A percentile compares a stretch with the other conserved stretches of the same genome.
Evolutionary conservation across 2,329 filamentous ascomycete genomes (phyloP).

Genomic region (Phyllosticta capitalensis): DNA sequence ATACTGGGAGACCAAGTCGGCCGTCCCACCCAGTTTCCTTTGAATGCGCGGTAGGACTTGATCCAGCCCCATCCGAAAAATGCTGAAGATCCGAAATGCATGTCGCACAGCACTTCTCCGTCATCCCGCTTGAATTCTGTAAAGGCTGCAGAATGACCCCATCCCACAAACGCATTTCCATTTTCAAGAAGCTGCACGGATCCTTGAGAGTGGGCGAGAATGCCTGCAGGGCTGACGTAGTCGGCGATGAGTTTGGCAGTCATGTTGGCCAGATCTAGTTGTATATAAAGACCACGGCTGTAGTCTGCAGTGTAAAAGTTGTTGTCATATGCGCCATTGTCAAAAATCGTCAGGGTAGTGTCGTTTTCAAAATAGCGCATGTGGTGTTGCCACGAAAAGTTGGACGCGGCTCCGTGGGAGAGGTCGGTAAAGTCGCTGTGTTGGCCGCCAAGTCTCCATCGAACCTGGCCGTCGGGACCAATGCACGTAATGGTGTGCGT

Average conservation of each 20-base stretch:
- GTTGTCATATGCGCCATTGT: slow-evolving; percentile 24
- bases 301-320: slow-evolving; percentile 29
- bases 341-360: slow-evolving; percentile 30
- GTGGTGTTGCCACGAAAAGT: slow-evolving; percentile 45
- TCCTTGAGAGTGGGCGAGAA: slow-evolving; percentile 32
- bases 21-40: slow-evolving; percentile 17
- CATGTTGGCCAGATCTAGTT: slow-evolving; percentile 30
- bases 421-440: slow-evolving; percentile 34
- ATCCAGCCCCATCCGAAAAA: slow-evolving; percentile 13
- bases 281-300: slow-evolving; percentile 29
- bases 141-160: slow-evolving; percentile 40
- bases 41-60: slow-evolving; percentile 26
- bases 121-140: slow-evolving; percentile 33
- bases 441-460: slow-evolving; percentile 45
- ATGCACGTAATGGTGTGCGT: slow-evolving; percentile 17
- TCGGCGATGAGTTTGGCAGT: slow-evolving; percentile 31
- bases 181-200: slow-evolving; percentile 33
- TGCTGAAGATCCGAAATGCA: slow-evolving; percentile 27
- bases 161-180: slow-evolving; percentile 40
- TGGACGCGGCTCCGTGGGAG: slow-evolving; percentile 33
- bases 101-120: slow-evolving; percentile 30
- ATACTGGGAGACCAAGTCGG: slow-evolving; percentile 16
- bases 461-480: slow-evolving; percentile 32
- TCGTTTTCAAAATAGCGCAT: slow-evolving; percentile 30
- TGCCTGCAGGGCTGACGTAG: slow-evolving; percentile 30